Conservation (phyloP, 2,329 filamentous ascomycete species). For the Fusarium nodosum region DNA sequence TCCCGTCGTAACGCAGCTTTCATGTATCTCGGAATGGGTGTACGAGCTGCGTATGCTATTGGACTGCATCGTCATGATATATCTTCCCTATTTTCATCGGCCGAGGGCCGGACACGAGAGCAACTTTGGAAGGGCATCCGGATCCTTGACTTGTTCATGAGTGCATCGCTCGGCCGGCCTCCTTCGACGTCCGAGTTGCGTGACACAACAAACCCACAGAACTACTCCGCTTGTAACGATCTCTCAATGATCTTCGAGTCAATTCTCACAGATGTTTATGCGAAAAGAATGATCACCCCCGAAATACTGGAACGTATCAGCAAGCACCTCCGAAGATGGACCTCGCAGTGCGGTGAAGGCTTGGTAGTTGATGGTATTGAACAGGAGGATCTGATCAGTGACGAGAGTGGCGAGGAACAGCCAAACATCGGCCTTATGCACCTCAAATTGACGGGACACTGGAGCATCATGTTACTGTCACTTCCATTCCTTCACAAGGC, state of each 20-base stretch:
- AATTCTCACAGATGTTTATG: conserved; percentile 54
- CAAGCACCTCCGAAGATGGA: conserved; percentile 46
- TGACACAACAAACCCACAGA: conserved; percentile 42
- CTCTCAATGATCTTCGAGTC: conserved; percentile 56
- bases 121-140: conserved; percentile 54
- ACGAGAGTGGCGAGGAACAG: conserved; percentile 37
- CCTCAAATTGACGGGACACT: conserved; percentile 56
- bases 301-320: conserved; percentile 49
- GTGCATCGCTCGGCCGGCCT: conserved; percentile 53
- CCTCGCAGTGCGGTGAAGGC: conserved; percentile 39
- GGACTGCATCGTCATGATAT: conserved; percentile 52
- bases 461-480: conserved; percentile 56
- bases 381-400: conserved; percentile 37
- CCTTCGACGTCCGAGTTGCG: conserved; percentile 52
- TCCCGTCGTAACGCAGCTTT: conserved; percentile 56
- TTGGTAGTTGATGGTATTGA: conserved; percentile 41
- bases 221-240: conserved; percentile 51
- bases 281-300: conserved; percentile 51
- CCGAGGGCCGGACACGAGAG: conserved; percentile 49
- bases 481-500: conserved; percentile 55
- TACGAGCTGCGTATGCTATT: conserved; percentile 55
- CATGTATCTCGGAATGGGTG: conserved; percentile 56
- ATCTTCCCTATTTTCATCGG: conserved; percentile 46
- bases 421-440: conserved; percentile 49
- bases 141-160: conserved; percentile 53